Evolutionary conservation across 345 rosid species (phyloP), one percentile per base, ranked within the genome.

Genomic region (Atalantia buxifolia): DNA sequence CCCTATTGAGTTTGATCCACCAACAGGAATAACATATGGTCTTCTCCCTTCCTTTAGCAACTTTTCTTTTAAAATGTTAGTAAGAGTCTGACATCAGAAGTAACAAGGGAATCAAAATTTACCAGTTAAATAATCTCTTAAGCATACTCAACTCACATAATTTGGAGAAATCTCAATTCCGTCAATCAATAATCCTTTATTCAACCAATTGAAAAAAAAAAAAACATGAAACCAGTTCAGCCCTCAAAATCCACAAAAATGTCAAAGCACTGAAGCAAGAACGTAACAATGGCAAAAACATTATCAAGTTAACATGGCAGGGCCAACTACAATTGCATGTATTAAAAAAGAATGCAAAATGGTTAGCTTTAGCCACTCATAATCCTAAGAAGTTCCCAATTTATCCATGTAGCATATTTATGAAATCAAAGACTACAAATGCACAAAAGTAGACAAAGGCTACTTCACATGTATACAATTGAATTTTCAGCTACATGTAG

Each of bases 11-110:
- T 93, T 92, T 33, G 99, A 95, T 81, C 99, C 99, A 57, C 98
- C 99, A 59, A 91, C 98, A 6, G 99, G 99, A 78, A 93, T 90
- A 66, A 93, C 94, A 85, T 95, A 93, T 3, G 99, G 99, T 68
- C 85, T 95, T 80, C 86, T 88, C 25, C 98, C 98, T 91, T 92
- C 90, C 14, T 87, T 89, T n/a, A 85, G 79, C 82, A 95, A 84
- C 84, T 83, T 88, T 81, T 93, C 97, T 87, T 92, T 92, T 81
- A 95, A 78, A 28, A 88, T 67, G 79, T 82, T 86, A n/a, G 94
- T 85, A 22, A 95, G 94, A 82, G 91, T 84, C 99, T 94, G 82
- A 56, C 60, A 81, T 50, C 38, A 88, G 81, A 84, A 71, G 65
- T 33, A 69, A 38, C n/a, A 27, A 42, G 31, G 28, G 31, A 60